These are phyloP conservation scores for Cercospora zeina DNA, from an alignment of 2,329 filamentous ascomycete species.

Conservation along the genomic window DNA sequence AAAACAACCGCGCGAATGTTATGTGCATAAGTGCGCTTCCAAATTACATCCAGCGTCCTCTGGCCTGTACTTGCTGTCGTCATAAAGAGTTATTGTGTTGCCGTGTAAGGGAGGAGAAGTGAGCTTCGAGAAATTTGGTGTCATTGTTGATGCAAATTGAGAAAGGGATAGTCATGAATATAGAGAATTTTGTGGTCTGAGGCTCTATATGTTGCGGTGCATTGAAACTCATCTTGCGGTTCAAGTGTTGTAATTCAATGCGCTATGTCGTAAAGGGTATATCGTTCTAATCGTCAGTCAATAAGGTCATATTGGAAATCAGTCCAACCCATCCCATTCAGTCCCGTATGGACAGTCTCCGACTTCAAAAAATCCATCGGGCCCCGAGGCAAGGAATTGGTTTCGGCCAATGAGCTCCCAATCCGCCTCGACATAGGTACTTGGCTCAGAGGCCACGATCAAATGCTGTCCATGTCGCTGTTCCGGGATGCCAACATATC, in stretches of 20 bases:
- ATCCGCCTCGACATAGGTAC: constrained; percentile 54
- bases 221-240: neutral
- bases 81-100: no score
- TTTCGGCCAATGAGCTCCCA: constrained; percentile 56
- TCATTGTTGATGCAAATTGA: neutral
- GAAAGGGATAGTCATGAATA: neutral
- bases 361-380: constrained; percentile 44
- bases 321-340: constrained; percentile 45
- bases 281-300: constrained; percentile 9
- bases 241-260: neutral
- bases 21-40: neutral
- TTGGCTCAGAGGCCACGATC: constrained; percentile 57
- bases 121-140: neutral
- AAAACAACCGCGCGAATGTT: neutral
- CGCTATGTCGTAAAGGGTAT: constrained; percentile 1
- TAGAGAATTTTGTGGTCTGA: neutral
- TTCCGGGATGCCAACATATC: constrained; percentile 40
- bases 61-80: no score
- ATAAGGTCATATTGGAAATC: neutral
- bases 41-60: neutral
- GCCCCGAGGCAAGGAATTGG: constrained; percentile 46
- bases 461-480: constrained; percentile 53
- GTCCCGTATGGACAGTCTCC: constrained; percentile 44
- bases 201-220: neutral
- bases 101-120: neutral